phyloP scores from a whole-genome alignment of 2,329 filamentous ascomycete genomes.

The Penicillium sp. region DNA sequence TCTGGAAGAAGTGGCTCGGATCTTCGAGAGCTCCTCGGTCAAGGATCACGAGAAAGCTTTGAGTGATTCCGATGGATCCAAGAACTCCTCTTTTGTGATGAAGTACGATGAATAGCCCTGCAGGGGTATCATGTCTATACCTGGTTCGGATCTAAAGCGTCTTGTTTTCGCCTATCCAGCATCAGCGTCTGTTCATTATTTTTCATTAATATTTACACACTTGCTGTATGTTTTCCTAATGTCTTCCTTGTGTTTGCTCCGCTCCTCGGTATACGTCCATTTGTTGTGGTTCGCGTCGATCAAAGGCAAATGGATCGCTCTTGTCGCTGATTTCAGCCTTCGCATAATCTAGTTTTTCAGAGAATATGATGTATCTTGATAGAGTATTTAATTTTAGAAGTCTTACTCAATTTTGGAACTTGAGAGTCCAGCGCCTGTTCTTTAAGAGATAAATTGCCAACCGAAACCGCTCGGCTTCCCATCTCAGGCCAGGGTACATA shows the following conservation, averaged over 20 bases:
- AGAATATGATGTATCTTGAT: not conserved
- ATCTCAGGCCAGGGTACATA: not conserved
- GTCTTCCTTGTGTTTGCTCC: not conserved
- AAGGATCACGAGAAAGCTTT: constrained; percentile 3
- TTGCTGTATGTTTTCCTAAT: not conserved
- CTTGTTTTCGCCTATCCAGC: constrained; percentile 2
- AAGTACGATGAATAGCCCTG: constrained; percentile 11
- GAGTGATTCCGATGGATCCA: constrained; percentile 14
- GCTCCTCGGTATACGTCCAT: not conserved
- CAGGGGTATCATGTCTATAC: constrained; percentile 5
- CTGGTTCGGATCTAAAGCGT: constrained; percentile 2
- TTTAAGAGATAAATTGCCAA: not conserved
- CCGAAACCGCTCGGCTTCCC: not conserved
- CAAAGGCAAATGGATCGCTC: not conserved
- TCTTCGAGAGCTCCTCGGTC: constrained; percentile 14
- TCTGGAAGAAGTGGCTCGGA: constrained; percentile 20
- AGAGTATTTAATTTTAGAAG: not conserved
- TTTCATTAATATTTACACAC: not conserved
- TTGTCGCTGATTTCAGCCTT: not conserved
- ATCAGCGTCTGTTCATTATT: not conserved
- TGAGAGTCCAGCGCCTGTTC: not conserved
- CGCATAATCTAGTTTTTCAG: not conserved
- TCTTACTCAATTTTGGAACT: not conserved
- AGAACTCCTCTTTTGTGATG: constrained; percentile 12
- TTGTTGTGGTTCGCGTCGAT: not conserved